These are phyloP conservation scores for Magnolia officinalis DNA, from an alignment of 164 flowering plant genomes.

Conservation along the genomic window DNA sequence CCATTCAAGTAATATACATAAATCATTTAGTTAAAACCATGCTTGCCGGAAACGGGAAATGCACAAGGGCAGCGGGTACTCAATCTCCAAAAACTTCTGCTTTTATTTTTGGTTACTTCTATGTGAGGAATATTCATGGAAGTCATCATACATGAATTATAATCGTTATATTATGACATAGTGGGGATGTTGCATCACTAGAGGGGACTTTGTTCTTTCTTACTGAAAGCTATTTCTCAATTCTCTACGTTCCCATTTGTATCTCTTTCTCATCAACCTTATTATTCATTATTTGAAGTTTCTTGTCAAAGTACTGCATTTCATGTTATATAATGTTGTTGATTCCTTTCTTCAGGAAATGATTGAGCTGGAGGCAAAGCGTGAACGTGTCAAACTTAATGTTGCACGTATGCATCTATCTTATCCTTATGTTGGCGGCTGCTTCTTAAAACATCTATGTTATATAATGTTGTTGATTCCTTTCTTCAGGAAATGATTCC, in stretches of 20 bases:
- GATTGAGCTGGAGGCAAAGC: conserved; percentile 73
- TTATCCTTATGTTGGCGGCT: neutral
- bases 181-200: too few relatives aligned
- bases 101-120: too few relatives aligned
- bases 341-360: conserved; percentile 58
- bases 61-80: too few relatives aligned
- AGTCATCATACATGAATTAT: too few relatives aligned
- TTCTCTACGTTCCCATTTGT: neutral
- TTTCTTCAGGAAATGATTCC: conserved; percentile 51
- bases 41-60: too few relatives aligned
- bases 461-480: neutral
- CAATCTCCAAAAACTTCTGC: too few relatives aligned
- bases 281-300: neutral
- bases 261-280: too few relatives aligned
- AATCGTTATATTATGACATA: too few relatives aligned
- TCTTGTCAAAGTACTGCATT: neutral
- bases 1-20: too few relatives aligned
- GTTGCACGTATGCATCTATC: conserved; percentile 67
- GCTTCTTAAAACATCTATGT: neutral
- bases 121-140: too few relatives aligned
- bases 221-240: neutral
- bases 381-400: conserved; percentile 74
- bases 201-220: too few relatives aligned
- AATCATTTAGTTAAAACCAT: too few relatives aligned
- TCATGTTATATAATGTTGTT: neutral